Evolutionary conservation across 2,329 filamentous ascomycete species (phyloP), one percentile per base, ranked within the genome.

Genomic region (Alternaria consortialis): DNA sequence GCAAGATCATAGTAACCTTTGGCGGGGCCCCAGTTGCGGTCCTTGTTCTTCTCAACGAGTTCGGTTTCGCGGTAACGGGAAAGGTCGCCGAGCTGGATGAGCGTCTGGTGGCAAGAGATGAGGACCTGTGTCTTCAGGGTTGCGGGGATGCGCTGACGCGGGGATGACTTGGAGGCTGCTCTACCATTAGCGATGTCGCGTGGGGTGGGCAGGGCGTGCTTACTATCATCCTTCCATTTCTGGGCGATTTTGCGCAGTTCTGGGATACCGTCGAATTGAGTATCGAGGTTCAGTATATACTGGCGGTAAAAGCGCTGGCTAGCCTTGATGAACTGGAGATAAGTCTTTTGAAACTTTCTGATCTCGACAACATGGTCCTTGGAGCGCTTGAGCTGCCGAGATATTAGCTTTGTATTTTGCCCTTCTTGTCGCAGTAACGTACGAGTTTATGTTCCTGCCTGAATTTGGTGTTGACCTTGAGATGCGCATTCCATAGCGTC

Each of bases 41-140:
- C 86, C 77, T 91, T 93, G 54, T 78, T 74, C 75, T 91, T 93
- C 51, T 77, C 74, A 60, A 90, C 88, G 60, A 92, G 83, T 74
- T 94, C 91, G 55, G 84, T 85, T 69, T 88, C 87, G 62, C 94
- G 90, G 79, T 97, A 99, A 64, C 95, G 89, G 51, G 92, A 92
- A 48, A 99, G 84, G 77, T 99, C 95, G 34, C 95, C 95, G 9
- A 98, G 86, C 67, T 91, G 92, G 61, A 97, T 90, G 56, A 98
- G 84, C 5, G 91, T 93, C 57, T 89, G 87, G 80, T 97, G 91
- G 75, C 92, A 97, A 4, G 92, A 93, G 57, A 84, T 81, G 40
- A 92, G 82, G 58, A 96, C 86, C 65, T 84, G 80, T n/a, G 81
- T 77, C 61, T 85, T 84, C 52, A 92, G 84, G 74, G 46, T 83